A percentile compares a stretch with the other conserved stretches of the same genome.
These are phyloP conservation scores for Lentinula sp. DNA, from an alignment of 768 basidiomycete genomes.

Conservation along the genomic window DNA sequence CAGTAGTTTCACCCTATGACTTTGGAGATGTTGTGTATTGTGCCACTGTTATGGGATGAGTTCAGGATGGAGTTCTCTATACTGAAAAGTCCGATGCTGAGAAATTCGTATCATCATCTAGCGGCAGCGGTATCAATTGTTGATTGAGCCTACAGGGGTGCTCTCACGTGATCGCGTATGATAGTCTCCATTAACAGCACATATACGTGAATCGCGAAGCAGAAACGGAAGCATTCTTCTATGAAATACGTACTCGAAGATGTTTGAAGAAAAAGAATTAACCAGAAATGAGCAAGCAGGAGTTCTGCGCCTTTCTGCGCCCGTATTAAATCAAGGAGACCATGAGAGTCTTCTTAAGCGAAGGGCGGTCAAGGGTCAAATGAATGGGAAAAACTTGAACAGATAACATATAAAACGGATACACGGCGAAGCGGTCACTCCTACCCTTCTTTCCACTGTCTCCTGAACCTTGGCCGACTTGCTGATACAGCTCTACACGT, in stretches of 20 bases:
- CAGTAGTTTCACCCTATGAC: too few species aligned
- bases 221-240: too few species aligned
- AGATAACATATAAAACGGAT: neutral
- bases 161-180: neutral
- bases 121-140: neutral
- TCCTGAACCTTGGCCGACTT: neutral
- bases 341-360: conserved; percentile 1
- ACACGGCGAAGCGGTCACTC: neutral
- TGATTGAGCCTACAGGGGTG: neutral
- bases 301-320: neutral
- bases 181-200: neutral
- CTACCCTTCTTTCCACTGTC: neutral
- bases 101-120: too few species aligned
- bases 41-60: too few species aligned
- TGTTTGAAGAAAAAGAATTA: neutral
- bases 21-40: too few species aligned
- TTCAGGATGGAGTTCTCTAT: too few species aligned
- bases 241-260: neutral
- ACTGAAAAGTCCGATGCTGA: too few species aligned
- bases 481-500: neutral
- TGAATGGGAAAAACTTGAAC: neutral
- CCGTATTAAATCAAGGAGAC: neutral
- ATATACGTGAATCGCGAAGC: too few species aligned
- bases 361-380: neutral
- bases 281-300: neutral